A percentile compares a stretch with the other conserved stretches of the same genome.
phyloP scores from a whole-genome alignment of 2,329 filamentous ascomycete genomes.

The Coleophoma crateriformis region DNA sequence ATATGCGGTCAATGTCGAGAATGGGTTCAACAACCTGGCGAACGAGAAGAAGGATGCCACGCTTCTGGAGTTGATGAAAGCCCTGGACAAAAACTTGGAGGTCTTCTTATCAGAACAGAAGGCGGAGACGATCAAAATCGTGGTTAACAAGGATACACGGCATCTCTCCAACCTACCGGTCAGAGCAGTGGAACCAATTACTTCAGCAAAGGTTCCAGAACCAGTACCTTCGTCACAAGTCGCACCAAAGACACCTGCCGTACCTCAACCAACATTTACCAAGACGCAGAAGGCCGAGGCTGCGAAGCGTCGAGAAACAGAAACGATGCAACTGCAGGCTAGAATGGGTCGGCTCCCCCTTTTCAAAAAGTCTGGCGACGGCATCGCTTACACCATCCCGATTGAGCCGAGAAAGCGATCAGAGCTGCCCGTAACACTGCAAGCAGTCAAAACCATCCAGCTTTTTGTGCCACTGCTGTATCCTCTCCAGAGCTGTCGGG shows the following conservation, averaged over 20 bases:
- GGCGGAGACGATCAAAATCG: slow-evolving; percentile 65
- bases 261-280: slow-evolving; percentile 35
- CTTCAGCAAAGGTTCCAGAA: slow-evolving; percentile 3
- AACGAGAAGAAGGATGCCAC: slow-evolving; percentile 49
- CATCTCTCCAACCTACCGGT: slow-evolving; percentile 21
- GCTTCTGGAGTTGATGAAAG: slow-evolving; percentile 61
- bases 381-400: slow-evolving; percentile 64
- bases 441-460: slow-evolving; percentile 56
- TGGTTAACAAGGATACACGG: slow-evolving; percentile 31
- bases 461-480: slow-evolving; percentile 68
- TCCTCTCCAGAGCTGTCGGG: slow-evolving; percentile 60
- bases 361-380: slow-evolving; percentile 66
- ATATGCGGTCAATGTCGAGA: slow-evolving; percentile 72
- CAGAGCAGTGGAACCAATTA: slow-evolving; percentile 15
- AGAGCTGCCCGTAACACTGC: slow-evolving; percentile 56
- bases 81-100: slow-evolving; percentile 69
- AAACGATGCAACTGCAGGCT: slow-evolving; percentile 69
- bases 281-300: slow-evolving; percentile 57
- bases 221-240: background rate
- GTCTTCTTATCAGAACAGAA: slow-evolving; percentile 63
- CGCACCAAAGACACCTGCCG: slow-evolving; percentile 1
- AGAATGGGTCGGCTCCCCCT: slow-evolving; percentile 62
- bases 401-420: slow-evolving; percentile 57
- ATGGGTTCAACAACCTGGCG: slow-evolving; percentile 63
- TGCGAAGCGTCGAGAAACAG: slow-evolving; percentile 55